Evolutionary conservation across 1,284 basidiomycete species (phyloP).

Genomic region (Earliella scabrosa): DNA sequence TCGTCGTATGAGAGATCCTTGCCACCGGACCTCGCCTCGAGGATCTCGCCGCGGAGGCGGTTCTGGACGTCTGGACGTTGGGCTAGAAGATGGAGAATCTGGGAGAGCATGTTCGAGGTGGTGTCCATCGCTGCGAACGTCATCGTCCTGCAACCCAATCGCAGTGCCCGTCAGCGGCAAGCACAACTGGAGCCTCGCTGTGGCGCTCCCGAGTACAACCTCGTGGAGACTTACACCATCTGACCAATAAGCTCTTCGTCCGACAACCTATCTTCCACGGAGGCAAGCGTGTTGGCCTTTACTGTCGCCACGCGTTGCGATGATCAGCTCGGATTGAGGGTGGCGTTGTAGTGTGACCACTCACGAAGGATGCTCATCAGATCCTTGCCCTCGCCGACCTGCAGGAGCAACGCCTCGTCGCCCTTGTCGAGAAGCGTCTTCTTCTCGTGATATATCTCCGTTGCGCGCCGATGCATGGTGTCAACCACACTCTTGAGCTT

Average conservation of each 20-base stretch:
- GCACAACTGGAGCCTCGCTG: not conserved
- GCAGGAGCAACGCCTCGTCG: constrained; percentile 30
- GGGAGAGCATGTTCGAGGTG: constrained; percentile 33
- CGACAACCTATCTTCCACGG: constrained; percentile 33
- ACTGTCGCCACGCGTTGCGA: constrained; percentile 25
- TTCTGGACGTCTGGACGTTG: constrained; percentile 21
- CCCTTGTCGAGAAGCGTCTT: constrained; percentile 30
- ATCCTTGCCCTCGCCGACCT: constrained; percentile 37
- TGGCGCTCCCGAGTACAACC: not conserved
- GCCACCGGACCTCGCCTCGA: constrained; percentile 23
- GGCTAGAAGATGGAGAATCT: constrained; percentile 34
- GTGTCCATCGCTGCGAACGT: constrained; percentile 37
- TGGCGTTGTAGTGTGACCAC: constrained; percentile 23
- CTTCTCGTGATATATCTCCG: constrained; percentile 30
- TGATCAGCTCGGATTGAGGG: constrained; percentile 1
- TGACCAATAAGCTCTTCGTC: constrained; percentile 31
- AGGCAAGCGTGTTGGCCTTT: constrained; percentile 34
- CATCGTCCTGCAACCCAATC: constrained; percentile 26
- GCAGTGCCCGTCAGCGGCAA: constrained; percentile 1
- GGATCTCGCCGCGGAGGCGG: constrained; percentile 33
- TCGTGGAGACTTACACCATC: constrained; percentile 24
- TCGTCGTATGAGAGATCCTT: constrained; percentile 35
- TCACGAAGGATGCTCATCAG: constrained; percentile 37
- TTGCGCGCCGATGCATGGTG: constrained; percentile 27
- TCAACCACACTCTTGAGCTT: constrained; percentile 27